phyloP scores from a whole-genome alignment of 352 stramenopile genomes.

The Globisporangium middletonii region DNA sequence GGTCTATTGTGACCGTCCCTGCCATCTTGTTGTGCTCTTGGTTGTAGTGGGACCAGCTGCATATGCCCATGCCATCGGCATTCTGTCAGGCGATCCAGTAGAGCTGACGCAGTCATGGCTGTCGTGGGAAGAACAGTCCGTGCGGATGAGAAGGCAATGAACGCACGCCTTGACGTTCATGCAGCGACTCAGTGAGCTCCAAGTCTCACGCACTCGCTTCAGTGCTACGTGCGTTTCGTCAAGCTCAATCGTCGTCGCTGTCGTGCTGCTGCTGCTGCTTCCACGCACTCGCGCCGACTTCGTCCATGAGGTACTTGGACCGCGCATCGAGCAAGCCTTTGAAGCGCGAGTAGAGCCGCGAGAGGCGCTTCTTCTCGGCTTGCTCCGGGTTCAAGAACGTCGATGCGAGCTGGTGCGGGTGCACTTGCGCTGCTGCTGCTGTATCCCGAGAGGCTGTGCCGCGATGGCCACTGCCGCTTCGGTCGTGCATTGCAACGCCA shows the following conservation, averaged over 20 bases:
- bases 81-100: too few species aligned
- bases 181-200: neutral
- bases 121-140: too few species aligned
- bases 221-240: neutral
- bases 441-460: conserved; percentile 1
- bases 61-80: too few species aligned
- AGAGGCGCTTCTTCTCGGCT: conserved; percentile 48
- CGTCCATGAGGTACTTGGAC: conserved; percentile 14
- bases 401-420: conserved; percentile 12
- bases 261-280: neutral
- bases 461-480: neutral
- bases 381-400: conserved; percentile 39
- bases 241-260: neutral
- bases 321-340: conserved; percentile 48
- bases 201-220: neutral
- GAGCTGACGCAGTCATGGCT: too few species aligned
- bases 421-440: neutral
- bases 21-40: too few species aligned
- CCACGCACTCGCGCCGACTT: neutral
- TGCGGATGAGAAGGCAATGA: too few species aligned
- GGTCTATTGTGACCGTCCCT: too few species aligned
- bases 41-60: too few species aligned
- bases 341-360: conserved; percentile 59
- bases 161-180: too few species aligned
- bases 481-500: too few species aligned